phyloP scores from a whole-genome alignment of 1,139 yeast genomes.

The Zygosaccharomyces pseudobailii region DNA sequence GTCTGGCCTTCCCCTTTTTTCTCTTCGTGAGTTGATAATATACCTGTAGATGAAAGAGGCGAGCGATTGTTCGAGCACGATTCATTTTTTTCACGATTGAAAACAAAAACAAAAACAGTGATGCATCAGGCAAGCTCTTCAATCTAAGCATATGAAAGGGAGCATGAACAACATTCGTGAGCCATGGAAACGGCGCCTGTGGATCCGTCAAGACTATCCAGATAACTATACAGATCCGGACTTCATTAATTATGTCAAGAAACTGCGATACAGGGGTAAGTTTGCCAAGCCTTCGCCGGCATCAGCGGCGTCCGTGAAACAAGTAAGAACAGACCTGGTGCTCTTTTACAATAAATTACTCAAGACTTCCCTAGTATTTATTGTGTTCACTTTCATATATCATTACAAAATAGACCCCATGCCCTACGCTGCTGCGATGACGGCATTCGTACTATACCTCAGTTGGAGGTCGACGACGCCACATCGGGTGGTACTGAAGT shows the following conservation, averaged over 20 bases:
- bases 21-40: no score
- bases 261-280: constrained; percentile 42
- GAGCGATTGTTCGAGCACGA: no score
- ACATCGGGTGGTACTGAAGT: constrained; percentile 41
- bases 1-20: no score
- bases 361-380: constrained; percentile 33
- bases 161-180: background rate
- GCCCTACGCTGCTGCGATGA: constrained; percentile 15
- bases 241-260: constrained; percentile 74
- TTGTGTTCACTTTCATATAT: constrained; percentile 39
- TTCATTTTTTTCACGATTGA: background rate
- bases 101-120: background rate
- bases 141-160: background rate
- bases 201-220: constrained; percentile 82
- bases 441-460: constrained; percentile 9
- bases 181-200: constrained; percentile 78
- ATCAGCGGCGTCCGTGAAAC: constrained; percentile 51
- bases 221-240: constrained; percentile 85
- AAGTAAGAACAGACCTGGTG: constrained; percentile 44
- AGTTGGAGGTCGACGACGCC: constrained; percentile 5
- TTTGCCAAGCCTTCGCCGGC: constrained; percentile 39
- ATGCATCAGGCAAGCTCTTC: background rate
- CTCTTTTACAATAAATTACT: constrained; percentile 26
- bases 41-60: no score
- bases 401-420: constrained; percentile 26